phyloP scores from a whole-genome alignment of 2,329 filamentous ascomycete genomes.

The Blumeriella jaapii region DNA sequence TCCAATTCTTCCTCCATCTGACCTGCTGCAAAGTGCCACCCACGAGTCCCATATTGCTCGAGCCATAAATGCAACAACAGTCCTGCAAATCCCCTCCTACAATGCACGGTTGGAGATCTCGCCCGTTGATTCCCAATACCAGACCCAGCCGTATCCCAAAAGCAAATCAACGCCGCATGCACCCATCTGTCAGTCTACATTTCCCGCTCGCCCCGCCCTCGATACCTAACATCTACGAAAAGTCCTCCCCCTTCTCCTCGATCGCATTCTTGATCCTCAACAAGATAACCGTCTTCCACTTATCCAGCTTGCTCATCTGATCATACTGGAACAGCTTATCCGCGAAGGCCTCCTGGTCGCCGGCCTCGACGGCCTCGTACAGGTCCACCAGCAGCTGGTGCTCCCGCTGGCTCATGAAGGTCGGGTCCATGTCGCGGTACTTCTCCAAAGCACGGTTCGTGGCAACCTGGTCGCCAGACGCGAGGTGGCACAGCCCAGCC shows the following conservation, averaged over 20 bases:
- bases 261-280: constrained; percentile 76
- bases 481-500: constrained; percentile 81
- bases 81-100: background rate
- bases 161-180: background rate
- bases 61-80: no score
- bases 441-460: constrained; percentile 68
- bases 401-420: constrained; percentile 69
- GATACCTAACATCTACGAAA: constrained; percentile 38
- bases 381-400: constrained; percentile 72
- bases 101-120: constrained; percentile 4
- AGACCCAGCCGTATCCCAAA: constrained; percentile 1
- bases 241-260: constrained; percentile 58
- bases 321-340: constrained; percentile 85
- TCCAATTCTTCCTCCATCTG: no score
- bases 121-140: background rate
- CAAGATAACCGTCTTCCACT: constrained; percentile 89
- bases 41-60: no score
- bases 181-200: no score
- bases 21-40: no score
- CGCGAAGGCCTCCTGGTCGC: constrained; percentile 71
- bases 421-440: constrained; percentile 69
- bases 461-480: constrained; percentile 61
- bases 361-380: constrained; percentile 59
- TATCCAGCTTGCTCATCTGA: constrained; percentile 85
- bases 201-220: no score